Percentiles rank a stretch among this genome's conserved stretches.
Evolutionary conservation across 495 filamentous ascomycete genomes (phyloP).

Genomic region (Cenococcum geophilum): DNA sequence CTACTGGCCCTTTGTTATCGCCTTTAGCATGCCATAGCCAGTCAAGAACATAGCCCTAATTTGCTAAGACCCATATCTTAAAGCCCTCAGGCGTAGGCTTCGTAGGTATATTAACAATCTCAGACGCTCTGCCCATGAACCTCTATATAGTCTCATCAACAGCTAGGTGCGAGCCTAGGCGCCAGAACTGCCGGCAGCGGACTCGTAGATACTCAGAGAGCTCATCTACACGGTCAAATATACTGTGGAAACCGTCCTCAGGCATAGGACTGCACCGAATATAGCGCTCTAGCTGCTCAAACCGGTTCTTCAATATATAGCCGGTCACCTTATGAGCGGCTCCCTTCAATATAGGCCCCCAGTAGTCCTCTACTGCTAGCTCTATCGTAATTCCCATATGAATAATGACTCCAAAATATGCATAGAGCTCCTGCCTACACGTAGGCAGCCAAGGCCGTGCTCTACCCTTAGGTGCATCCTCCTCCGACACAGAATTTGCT

Average conservation of each 20-base stretch:
- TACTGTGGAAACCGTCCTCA: background rate
- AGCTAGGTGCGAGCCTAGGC: background rate
- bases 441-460: background rate
- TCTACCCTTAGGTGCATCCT: background rate
- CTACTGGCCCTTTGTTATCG: background rate
- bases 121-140: no score
- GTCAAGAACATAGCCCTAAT: background rate
- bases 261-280: background rate
- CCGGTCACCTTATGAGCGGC: background rate
- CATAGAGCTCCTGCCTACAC: constrained; percentile 1
- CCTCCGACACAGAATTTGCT: background rate
- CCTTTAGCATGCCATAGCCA: constrained; percentile 6
- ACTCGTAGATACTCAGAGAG: constrained; percentile 4
- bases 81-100: no score
- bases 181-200: background rate
- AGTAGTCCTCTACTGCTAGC: background rate
- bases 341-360: background rate
- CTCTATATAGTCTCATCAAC: constrained; percentile 2
- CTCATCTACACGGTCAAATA: no score
- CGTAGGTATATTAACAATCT: no score
- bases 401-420: constrained; percentile 2
- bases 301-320: constrained; percentile 2
- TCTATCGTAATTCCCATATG: no score
- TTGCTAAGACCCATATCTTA: background rate
- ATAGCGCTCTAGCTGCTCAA: constrained; percentile 1